Evolutionary conservation across 768 basidiomycete species (phyloP).

Genomic region (Royoungia palumana): DNA sequence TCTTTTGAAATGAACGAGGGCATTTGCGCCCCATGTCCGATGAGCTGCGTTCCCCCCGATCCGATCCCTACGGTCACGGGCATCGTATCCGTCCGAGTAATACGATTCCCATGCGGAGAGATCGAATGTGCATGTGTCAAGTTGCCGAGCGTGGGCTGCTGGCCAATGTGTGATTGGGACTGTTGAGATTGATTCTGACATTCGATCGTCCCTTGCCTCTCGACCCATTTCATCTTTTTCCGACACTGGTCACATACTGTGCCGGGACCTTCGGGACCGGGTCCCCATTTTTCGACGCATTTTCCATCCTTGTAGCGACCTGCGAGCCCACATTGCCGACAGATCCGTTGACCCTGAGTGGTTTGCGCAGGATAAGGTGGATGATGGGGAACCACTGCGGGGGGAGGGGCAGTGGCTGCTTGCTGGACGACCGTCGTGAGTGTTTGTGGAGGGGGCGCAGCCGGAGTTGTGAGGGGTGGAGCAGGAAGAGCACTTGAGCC

Average conservation of each 20-base stretch:
- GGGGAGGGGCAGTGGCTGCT: constrained; percentile 1
- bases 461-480: constrained; percentile 9
- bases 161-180: constrained; percentile 17
- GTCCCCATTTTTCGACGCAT: constrained; percentile 87
- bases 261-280: constrained; percentile 78
- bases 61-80: constrained; percentile 28
- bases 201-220: constrained; percentile 66
- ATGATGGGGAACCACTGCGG: constrained; percentile 10
- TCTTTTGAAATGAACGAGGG: constrained; percentile 26
- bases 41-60: constrained; percentile 25
- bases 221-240: constrained; percentile 85
- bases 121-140: constrained; percentile 22
- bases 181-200: constrained; percentile 21
- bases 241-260: constrained; percentile 84
- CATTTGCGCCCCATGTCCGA: constrained; percentile 20
- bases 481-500: constrained; percentile 19
- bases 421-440: constrained; percentile 12
- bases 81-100: constrained; percentile 32
- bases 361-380: constrained; percentile 38
- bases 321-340: constrained; percentile 68
- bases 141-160: constrained; percentile 3
- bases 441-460: constrained; percentile 13
- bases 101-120: constrained; percentile 17
- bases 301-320: constrained; percentile 83
- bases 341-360: constrained; percentile 67